These are phyloP conservation scores for Dendrobium officinale DNA, from an alignment of 106 monocot species.

Conservation along the genomic window DNA sequence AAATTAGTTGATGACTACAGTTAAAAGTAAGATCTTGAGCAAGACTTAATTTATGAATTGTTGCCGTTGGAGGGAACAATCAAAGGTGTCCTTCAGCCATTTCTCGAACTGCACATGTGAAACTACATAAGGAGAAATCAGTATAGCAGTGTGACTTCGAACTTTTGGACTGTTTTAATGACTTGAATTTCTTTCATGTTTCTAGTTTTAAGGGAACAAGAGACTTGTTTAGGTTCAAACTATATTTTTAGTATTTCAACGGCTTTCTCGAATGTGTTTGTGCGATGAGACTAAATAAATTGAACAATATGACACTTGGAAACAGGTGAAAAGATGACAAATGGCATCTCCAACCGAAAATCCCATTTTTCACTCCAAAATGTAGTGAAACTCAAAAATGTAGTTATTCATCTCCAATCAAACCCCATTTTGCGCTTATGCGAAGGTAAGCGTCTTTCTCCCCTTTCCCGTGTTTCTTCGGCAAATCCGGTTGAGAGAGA, in stretches of 20 bases:
- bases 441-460: too few species aligned
- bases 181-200: neutral
- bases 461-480: too few species aligned
- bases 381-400: too few species aligned
- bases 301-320: neutral
- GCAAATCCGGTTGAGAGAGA: too few species aligned
- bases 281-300: neutral
- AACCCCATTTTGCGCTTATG: too few species aligned
- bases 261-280: neutral
- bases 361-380: too few species aligned
- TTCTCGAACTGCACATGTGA: neutral
- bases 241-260: neutral
- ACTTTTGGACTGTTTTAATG: neutral
- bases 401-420: too few species aligned
- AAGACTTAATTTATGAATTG: neutral
- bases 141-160: neutral
- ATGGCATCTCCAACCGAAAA: too few species aligned
- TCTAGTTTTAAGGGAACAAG: neutral
- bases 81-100: neutral
- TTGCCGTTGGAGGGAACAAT: neutral
- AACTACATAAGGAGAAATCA: neutral
- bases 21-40: neutral
- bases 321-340: neutral
- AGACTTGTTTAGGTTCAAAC: neutral
- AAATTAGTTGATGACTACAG: neutral